Percentiles rank a stretch among this genome's conserved stretches.
phyloP scores from a whole-genome alignment of 1,284 basidiomycete genomes.

The Cutaneotrichosporon dermatis region DNA sequence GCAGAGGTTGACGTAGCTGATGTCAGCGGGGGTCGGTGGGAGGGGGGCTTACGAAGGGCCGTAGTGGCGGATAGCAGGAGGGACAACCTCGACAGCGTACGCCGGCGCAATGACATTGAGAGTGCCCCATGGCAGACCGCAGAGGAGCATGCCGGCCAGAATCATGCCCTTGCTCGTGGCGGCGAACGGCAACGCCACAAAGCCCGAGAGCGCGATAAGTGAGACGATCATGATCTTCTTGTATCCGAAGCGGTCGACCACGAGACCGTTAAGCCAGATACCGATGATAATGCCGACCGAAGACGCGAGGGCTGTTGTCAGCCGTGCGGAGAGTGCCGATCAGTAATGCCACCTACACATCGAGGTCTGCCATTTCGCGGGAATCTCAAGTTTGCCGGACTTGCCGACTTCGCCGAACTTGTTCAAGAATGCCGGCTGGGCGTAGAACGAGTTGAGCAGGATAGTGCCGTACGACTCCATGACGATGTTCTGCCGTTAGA shows the following conservation, averaged over 20 bases:
- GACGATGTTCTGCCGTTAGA: slow-evolving; percentile 4
- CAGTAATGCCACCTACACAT: background rate
- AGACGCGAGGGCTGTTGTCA: background rate
- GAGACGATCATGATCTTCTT: slow-evolving; percentile 17
- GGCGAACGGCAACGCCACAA: slow-evolving; percentile 46
- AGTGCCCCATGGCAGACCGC: slow-evolving; percentile 24
- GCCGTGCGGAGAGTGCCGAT: background rate
- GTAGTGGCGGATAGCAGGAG: slow-evolving; percentile 38
- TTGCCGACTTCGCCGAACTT: slow-evolving; percentile 4
- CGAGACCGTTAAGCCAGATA: slow-evolving; percentile 1
- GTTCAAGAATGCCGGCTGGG: slow-evolving; percentile 4
- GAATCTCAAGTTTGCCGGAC: slow-evolving; percentile 20
- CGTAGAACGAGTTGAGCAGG: slow-evolving; percentile 10
- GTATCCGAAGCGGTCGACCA: slow-evolving; percentile 8
- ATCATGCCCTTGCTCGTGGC: slow-evolving; percentile 39
- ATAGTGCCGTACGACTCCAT: slow-evolving; percentile 4
- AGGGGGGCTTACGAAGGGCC: slow-evolving; percentile 27
- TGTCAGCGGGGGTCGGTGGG: too few species aligned
- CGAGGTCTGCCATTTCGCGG: slow-evolving; percentile 52
- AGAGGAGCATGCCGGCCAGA: slow-evolving; percentile 45
- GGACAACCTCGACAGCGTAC: slow-evolving; percentile 46
- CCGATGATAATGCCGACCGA: slow-evolving; percentile 3
- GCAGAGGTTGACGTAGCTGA: slow-evolving; percentile 41
- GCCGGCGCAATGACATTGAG: slow-evolving; percentile 26
- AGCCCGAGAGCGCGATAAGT: slow-evolving; percentile 33